These are phyloP conservation scores for Epichloe coenophiala DNA, from an alignment of 2,329 filamentous ascomycete genomes.

Conservation along the genomic window DNA sequence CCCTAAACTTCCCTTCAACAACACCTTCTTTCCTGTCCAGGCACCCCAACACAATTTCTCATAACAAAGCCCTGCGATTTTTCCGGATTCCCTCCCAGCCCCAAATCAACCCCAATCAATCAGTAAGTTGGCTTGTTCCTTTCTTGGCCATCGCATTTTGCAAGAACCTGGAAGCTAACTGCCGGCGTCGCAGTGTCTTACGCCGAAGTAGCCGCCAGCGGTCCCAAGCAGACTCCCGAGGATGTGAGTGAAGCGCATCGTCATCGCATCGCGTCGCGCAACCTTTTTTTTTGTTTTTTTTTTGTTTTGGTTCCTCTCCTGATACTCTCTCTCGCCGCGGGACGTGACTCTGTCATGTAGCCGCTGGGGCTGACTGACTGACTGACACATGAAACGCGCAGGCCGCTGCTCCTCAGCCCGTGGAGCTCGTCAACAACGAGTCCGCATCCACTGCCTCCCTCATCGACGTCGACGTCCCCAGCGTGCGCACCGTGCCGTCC, in stretches of 20 bases:
- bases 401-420: conserved; percentile 51
- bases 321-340: too few relatives aligned
- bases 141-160: background rate
- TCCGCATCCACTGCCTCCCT: conserved; percentile 38
- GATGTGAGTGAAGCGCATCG: conserved; percentile 31
- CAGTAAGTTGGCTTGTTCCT: conserved; percentile 4
- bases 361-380: too few relatives aligned
- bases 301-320: too few relatives aligned
- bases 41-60: background rate
- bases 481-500: conserved; percentile 60
- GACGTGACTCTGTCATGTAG: background rate
- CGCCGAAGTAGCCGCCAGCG: conserved; percentile 58
- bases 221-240: conserved; percentile 56
- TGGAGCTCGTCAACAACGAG: conserved; percentile 47
- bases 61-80: background rate
- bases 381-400: conserved; percentile 16
- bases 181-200: conserved; percentile 48
- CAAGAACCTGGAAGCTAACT: background rate
- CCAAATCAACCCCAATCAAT: background rate
- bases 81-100: background rate
- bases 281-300: background rate
- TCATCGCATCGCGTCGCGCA: background rate
- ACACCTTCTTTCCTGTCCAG: background rate
- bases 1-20: background rate
- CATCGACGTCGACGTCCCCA: conserved; percentile 51